phyloP scores from a whole-genome alignment of 1,284 basidiomycete species.

The Ustilago loliicola region DNA sequence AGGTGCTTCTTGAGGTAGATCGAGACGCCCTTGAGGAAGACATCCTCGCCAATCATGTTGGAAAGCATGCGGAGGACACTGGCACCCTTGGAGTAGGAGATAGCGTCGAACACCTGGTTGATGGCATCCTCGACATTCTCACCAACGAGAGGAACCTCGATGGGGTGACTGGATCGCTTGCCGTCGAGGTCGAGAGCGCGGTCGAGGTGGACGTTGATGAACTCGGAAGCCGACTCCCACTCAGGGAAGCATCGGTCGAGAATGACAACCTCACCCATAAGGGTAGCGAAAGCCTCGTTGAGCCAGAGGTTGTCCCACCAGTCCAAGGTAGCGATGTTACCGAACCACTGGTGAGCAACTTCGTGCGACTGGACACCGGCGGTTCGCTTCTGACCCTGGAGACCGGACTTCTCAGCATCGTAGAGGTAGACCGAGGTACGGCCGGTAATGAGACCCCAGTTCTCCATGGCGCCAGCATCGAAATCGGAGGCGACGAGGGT shows the following conservation, averaged over 20 bases:
- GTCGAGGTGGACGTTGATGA: slow-evolving; percentile 74
- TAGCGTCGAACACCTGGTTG: slow-evolving; percentile 69
- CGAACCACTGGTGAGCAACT: slow-evolving; percentile 76
- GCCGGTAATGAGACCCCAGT: slow-evolving; percentile 86
- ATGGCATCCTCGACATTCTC: slow-evolving; percentile 68
- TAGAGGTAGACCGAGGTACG: slow-evolving; percentile 85
- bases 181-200: slow-evolving; percentile 84
- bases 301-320: slow-evolving; percentile 82
- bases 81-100: slow-evolving; percentile 72
- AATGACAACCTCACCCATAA: slow-evolving; percentile 89
- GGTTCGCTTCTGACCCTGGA: slow-evolving; percentile 83
- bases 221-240: slow-evolving; percentile 74
- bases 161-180: slow-evolving; percentile 91
- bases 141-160: slow-evolving; percentile 80
- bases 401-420: slow-evolving; percentile 82
- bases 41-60: slow-evolving; percentile 82
- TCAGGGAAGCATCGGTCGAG: slow-evolving; percentile 76
- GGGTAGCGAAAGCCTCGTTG: slow-evolving; percentile 83
- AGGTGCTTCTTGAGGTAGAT: slow-evolving; percentile 88
- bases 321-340: slow-evolving; percentile 90
- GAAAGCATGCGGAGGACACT: slow-evolving; percentile 92
- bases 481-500: slow-evolving; percentile 77
- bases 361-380: slow-evolving; percentile 86
- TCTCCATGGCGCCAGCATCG: slow-evolving; percentile 95
- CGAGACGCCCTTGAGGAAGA: slow-evolving; percentile 74